These are phyloP conservation scores for Agaricus blazei DNA, from an alignment of 768 basidiomycete genomes.

Conservation along the genomic window DNA sequence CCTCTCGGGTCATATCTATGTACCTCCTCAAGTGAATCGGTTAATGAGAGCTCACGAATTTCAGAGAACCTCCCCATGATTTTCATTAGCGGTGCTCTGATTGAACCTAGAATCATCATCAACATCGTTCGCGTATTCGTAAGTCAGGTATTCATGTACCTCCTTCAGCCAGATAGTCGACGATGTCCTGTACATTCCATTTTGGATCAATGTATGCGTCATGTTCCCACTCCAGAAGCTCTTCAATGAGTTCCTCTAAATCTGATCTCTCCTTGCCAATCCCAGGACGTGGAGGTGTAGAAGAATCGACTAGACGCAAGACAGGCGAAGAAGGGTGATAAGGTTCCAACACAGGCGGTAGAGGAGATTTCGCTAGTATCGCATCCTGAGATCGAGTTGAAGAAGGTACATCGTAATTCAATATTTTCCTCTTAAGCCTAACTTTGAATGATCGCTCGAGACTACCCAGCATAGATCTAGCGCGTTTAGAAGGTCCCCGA, in stretches of 20 bases:
- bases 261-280: slow-evolving; percentile 20
- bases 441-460: slow-evolving; percentile 44
- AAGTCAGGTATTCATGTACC: slow-evolving; percentile 44
- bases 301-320: neutral
- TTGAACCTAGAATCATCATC: slow-evolving; percentile 42
- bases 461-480: slow-evolving; percentile 35
- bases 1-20: slow-evolving; percentile 41
- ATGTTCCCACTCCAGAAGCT: slow-evolving; percentile 31
- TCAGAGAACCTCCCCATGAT: slow-evolving; percentile 38
- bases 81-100: slow-evolving; percentile 42
- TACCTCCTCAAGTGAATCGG: slow-evolving; percentile 37
- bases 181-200: slow-evolving; percentile 33
- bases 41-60: slow-evolving; percentile 45
- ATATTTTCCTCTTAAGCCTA: slow-evolving; percentile 29
- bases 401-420: slow-evolving; percentile 17
- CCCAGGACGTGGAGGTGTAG: neutral
- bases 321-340: neutral
- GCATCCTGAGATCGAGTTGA: slow-evolving; percentile 11
- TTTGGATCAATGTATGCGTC: slow-evolving; percentile 30
- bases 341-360: neutral
- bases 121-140: slow-evolving; percentile 28
- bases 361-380: neutral
- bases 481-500: slow-evolving; percentile 35
- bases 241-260: slow-evolving; percentile 40
- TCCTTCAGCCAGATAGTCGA: slow-evolving; percentile 30